Evolutionary conservation across 495 filamentous ascomycete species (phyloP), one percentile per base, ranked within the genome.

Genomic region (Achaetomiella virescens): DNA sequence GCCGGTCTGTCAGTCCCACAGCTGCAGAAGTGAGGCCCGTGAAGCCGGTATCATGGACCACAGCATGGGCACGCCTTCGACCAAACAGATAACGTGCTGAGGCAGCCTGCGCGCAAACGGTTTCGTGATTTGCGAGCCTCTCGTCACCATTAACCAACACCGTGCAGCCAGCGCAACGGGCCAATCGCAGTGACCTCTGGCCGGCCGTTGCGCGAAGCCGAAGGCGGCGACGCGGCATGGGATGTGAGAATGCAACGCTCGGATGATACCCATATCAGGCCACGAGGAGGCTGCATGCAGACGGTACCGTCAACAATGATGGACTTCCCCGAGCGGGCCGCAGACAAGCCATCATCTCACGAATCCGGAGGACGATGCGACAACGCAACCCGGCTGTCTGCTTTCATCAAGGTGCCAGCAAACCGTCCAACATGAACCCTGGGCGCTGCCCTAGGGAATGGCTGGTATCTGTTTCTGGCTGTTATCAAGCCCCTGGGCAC

Each of bases 51-150:
- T 54, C 7, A 17, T 12, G 37, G 14, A 24, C 15, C 8, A 14
- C 21, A 40, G 38, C n/a, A 15, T 22, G 43, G 41, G 43, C 52
- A 38, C 52, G 33, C 33, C 42, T 36, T 45, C 35, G 33, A 40
- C 52, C 42, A 48, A 41, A 42, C 36, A 48, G 44, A 48, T 31
- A 41, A 24, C 53, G 44, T 48, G 36, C 35, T 47, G 50, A 9
- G 40, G 31, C 21, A 14, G 35, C 31, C 43, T 54, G 52, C 52
- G 24, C 36, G 43, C 25, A 42, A 22, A n/a, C 54, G 17, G 29
- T 45, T 46, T 47, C 55, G 55, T 47, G 33, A 46, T 47, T 52
- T 52, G 48, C 46, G 47, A 57, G 54, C 29, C 54, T 38, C 50
- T 44, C 38, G 54, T 43, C 54, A 45, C 46, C 35, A 57, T 51